phyloP scores from a whole-genome alignment of 2,329 filamentous ascomycete genomes.

The Tolypocladium capitatum region DNA sequence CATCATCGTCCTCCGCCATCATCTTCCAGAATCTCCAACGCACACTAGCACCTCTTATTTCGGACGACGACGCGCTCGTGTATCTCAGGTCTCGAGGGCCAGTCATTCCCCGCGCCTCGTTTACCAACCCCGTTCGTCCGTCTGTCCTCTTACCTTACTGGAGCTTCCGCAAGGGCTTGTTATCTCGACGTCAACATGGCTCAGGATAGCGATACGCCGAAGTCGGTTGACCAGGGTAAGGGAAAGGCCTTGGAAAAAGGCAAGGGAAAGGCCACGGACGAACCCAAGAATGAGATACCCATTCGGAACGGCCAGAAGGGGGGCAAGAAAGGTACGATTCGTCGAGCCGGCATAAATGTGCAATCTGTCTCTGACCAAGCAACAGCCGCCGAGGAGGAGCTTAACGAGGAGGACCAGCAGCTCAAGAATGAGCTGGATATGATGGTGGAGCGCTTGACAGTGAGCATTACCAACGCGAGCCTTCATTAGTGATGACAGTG shows the following conservation, averaged over 20 bases:
- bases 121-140: constrained; percentile 1
- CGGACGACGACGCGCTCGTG: neutral
- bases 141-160: constrained; percentile 3
- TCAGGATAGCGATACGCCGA: constrained; percentile 79
- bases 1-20: too few species aligned
- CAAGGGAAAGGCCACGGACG: constrained; percentile 74
- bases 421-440: constrained; percentile 96
- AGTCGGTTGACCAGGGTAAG: constrained; percentile 87
- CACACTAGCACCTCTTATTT: neutral
- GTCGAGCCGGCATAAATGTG: constrained; percentile 3
- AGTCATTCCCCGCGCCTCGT: neutral
- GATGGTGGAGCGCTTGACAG: constrained; percentile 89
- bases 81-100: neutral
- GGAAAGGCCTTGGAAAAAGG: constrained; percentile 84
- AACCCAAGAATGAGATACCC: constrained; percentile 56
- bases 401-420: constrained; percentile 96
- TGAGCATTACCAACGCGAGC: constrained; percentile 24
- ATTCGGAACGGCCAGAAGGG: constrained; percentile 64
- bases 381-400: constrained; percentile 55
- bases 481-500: neutral
- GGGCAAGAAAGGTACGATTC: constrained; percentile 44
- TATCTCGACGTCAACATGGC: constrained; percentile 54
- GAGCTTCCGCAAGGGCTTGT: constrained; percentile 15
- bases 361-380: constrained; percentile 10
- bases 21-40: constrained; percentile 18